A percentile compares a stretch with the other conserved stretches of the same genome.
Conservation (phyloP, 768 basidiomycete genomes). For the Cantharellus cinnabarinus region DNA sequence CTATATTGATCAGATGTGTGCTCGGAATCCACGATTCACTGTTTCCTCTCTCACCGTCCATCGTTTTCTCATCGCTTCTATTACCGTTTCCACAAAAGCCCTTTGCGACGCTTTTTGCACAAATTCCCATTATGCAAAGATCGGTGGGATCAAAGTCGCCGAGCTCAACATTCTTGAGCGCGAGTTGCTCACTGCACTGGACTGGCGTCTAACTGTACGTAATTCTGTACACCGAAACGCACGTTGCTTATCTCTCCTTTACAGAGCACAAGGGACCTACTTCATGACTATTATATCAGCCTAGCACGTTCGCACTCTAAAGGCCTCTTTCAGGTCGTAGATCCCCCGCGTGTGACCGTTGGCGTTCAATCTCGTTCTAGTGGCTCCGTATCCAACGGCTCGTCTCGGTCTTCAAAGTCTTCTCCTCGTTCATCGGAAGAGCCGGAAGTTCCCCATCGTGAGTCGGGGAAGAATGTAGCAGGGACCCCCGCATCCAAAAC, state of each 20-base stretch:
- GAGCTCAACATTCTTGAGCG: conserved; percentile 91
- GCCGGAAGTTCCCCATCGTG: no score
- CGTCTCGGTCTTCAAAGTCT: no score
- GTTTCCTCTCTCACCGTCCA: conserved; percentile 93
- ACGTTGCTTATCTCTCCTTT: conserved; percentile 9
- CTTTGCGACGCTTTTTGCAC: conserved; percentile 92
- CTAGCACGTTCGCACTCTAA: conserved; percentile 59
- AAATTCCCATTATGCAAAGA: conserved; percentile 85
- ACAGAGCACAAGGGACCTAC: conserved; percentile 74
- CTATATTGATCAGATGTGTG: conserved; percentile 88
- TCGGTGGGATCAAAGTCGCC: conserved; percentile 78
- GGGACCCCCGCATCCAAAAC: no score
- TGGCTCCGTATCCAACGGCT: no score
- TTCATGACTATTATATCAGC: conserved; percentile 87
- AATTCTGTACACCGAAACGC: conserved; percentile 10
- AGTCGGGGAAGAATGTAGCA: no score
- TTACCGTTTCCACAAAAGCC: conserved; percentile 84
- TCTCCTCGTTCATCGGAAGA: no score
- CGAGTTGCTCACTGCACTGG: conserved; percentile 78
- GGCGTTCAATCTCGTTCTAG: background rate
- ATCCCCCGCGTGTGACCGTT: background rate
- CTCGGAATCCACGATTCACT: conserved; percentile 70
- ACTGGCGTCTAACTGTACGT: conserved; percentile 82
- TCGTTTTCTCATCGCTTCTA: conserved; percentile 87
- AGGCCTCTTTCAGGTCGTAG: conserved; percentile 9